Conservation (phyloP, 768 basidiomycete genomes). For the Agaricus subrufescens region DNA sequence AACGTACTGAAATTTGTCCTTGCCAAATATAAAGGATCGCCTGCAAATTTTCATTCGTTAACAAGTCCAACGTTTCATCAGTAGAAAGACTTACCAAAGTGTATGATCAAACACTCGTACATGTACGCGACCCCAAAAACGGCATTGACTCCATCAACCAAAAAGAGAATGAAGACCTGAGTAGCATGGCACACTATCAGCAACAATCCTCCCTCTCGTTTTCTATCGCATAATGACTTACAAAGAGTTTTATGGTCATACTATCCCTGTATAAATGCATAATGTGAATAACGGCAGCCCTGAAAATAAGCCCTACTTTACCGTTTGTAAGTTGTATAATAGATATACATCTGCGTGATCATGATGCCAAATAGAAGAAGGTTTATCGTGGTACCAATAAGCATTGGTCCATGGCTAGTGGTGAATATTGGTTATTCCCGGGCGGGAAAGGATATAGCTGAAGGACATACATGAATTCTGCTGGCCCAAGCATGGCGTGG, state of each 20-base stretch:
- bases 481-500: too few species aligned
- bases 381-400: not conserved
- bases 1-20: constrained; percentile 5
- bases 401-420: constrained; percentile 4
- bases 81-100: constrained; percentile 33
- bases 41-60: constrained; percentile 4
- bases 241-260: constrained; percentile 26
- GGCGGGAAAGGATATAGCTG: too few species aligned
- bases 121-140: constrained; percentile 38
- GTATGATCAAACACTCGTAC: constrained; percentile 40
- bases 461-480: too few species aligned
- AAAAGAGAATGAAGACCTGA: constrained; percentile 22
- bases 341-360: constrained; percentile 43
- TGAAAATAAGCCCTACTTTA: not conserved
- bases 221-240: constrained; percentile 29
- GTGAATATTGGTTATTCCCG: too few species aligned
- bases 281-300: not conserved
- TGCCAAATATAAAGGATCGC: constrained; percentile 11
- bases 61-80: not conserved
- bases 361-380: constrained; percentile 42
- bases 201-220: constrained; percentile 21
- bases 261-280: constrained; percentile 31
- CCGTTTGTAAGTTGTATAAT: constrained; percentile 32
- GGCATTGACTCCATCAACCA: constrained; percentile 45
- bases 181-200: not conserved